Conservation (phyloP, 2,329 filamentous ascomycete species). For the Nothomitra cinnamomea region DNA sequence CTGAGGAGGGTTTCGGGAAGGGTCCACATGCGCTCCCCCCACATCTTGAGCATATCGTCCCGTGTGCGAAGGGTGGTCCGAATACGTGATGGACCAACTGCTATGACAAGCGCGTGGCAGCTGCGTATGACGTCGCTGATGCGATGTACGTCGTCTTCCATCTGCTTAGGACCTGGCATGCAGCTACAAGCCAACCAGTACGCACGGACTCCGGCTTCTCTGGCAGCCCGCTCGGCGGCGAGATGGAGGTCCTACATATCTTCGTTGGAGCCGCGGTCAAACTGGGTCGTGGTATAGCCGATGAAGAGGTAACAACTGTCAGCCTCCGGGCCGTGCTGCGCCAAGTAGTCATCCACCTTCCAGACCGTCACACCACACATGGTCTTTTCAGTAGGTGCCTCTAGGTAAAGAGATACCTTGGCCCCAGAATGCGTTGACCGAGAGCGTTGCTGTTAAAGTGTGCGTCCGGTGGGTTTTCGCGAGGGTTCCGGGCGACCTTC, state of each 20-base stretch:
- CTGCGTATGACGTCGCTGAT: constrained; percentile 30
- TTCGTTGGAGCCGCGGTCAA: constrained; percentile 15
- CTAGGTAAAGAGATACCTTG: constrained; percentile 13
- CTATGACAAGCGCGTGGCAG: constrained; percentile 25
- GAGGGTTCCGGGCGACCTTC: constrained; percentile 6
- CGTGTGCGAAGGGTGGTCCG: neutral
- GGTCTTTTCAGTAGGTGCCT: constrained; percentile 1
- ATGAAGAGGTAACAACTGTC: constrained; percentile 22
- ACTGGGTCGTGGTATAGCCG: constrained; percentile 26
- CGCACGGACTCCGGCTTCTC: constrained; percentile 20
- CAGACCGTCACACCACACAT: constrained; percentile 10
- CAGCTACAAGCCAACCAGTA: constrained; percentile 30
- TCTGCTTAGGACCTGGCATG: constrained; percentile 20
- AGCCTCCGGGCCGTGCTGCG: no score
- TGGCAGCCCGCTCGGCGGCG: constrained; percentile 24
- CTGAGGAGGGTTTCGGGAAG: constrained; percentile 26
- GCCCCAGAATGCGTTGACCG: neutral
- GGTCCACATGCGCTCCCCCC: constrained; percentile 30
- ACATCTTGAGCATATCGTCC: constrained; percentile 15
- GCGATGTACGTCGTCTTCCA: constrained; percentile 23
- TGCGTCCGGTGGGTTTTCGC: neutral
- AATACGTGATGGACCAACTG: constrained; percentile 17
- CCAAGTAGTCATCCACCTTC: constrained; percentile 10
- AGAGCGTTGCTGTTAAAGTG: neutral
- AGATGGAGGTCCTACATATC: constrained; percentile 18